These are phyloP conservation scores for Penicillium sp. DNA, from an alignment of 2,329 filamentous ascomycete species.

Conservation along the genomic window DNA sequence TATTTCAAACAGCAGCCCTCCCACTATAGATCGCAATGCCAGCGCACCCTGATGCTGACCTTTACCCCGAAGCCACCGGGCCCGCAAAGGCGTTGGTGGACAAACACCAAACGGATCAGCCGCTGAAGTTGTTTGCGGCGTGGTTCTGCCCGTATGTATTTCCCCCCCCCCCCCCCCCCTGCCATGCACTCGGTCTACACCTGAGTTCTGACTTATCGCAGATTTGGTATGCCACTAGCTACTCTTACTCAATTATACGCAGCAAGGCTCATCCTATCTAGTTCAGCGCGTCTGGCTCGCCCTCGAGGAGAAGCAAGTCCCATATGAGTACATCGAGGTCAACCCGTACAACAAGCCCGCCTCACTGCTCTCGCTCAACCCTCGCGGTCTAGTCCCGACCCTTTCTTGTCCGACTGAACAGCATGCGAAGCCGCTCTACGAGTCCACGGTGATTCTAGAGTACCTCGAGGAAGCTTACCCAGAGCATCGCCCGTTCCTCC, in stretches of 20 bases:
- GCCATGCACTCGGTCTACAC: too few relatives aligned
- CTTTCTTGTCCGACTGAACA: slow-evolving; percentile 43
- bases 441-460: slow-evolving; percentile 70
- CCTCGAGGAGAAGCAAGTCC: slow-evolving; percentile 68
- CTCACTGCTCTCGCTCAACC: slow-evolving; percentile 68
- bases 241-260: not conserved
- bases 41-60: slow-evolving; percentile 41
- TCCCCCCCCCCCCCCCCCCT: too few relatives aligned
- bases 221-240: slow-evolving; percentile 40
- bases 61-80: slow-evolving; percentile 48
- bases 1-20: not conserved
- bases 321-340: slow-evolving; percentile 73
- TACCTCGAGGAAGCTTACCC: slow-evolving; percentile 71
- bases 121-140: slow-evolving; percentile 64
- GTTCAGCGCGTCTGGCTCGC: slow-evolving; percentile 71
- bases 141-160: slow-evolving; percentile 65
- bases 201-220: too few relatives aligned
- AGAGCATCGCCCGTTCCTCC: slow-evolving; percentile 55
- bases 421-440: slow-evolving; percentile 61
- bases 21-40: slow-evolving; percentile 19
- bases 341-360: slow-evolving; percentile 73
- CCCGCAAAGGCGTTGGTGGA: slow-evolving; percentile 40
- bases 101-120: slow-evolving; percentile 33
- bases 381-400: slow-evolving; percentile 71
- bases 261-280: slow-evolving; percentile 10